Conservation (phyloP, 257 asterid species). For the Jasminum sambac region DNA sequence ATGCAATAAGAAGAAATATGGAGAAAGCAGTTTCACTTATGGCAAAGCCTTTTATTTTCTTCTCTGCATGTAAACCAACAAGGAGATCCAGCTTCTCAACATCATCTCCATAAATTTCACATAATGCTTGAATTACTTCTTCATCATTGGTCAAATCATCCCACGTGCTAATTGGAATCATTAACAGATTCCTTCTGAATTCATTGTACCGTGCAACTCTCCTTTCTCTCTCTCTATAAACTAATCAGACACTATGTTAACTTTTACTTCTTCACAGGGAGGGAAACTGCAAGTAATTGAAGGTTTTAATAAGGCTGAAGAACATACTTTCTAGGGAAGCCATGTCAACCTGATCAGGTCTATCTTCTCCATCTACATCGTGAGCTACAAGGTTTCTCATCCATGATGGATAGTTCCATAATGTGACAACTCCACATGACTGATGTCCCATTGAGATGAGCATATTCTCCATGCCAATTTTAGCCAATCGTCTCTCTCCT, state of each 20-base stretch:
- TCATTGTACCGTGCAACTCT: slow-evolving; percentile 60
- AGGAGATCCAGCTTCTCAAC: slow-evolving; percentile 54
- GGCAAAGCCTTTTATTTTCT: slow-evolving; percentile 65
- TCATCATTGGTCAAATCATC: slow-evolving; percentile 56
- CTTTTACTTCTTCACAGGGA: not conserved
- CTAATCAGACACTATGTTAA: slow-evolving; percentile 20
- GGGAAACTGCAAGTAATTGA: not conserved
- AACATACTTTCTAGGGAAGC: slow-evolving; percentile 56
- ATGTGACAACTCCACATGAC: slow-evolving; percentile 64
- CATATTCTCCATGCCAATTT: slow-evolving; percentile 51
- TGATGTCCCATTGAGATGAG: slow-evolving; percentile 75
- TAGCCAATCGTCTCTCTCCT: slow-evolving; percentile 33
- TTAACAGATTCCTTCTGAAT: slow-evolving; percentile 42
- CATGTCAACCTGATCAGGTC: slow-evolving; percentile 54
- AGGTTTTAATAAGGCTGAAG: not conserved
- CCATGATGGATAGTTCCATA: slow-evolving; percentile 65
- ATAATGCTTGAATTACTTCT: slow-evolving; percentile 43
- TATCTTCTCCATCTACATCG: slow-evolving; percentile 45
- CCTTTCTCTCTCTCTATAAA: slow-evolving; percentile 68
- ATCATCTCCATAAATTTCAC: slow-evolving; percentile 51
- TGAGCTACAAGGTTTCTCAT: slow-evolving; percentile 47
- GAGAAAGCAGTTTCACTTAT: slow-evolving; percentile 63
- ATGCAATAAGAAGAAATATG: slow-evolving; percentile 60
- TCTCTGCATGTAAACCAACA: slow-evolving; percentile 64
- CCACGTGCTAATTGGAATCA: slow-evolving; percentile 66